A percentile compares a stretch with the other conserved stretches of the same genome.
phyloP scores from a whole-genome alignment of 2,329 filamentous ascomycete genomes.

The Coniochaeta sp. region DNA sequence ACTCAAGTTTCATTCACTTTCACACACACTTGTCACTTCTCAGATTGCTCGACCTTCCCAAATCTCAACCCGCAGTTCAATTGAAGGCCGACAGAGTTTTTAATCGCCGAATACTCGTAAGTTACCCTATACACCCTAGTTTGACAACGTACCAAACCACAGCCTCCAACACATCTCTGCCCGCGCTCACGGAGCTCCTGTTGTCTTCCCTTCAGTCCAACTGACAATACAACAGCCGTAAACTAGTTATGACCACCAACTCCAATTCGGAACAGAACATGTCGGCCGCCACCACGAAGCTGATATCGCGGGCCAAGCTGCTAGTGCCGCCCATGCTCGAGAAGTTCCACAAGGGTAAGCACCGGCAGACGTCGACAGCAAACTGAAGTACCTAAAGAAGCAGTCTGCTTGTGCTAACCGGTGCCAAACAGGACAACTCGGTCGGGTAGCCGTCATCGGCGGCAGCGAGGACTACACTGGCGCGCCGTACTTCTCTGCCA shows the following conservation, averaged over 20 bases:
- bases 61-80: no score
- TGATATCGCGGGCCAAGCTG: constrained; percentile 75
- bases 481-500: constrained; percentile 95
- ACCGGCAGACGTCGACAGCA: no score
- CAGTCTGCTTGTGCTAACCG: not conserved
- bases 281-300: constrained; percentile 64
- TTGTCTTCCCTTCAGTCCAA: not conserved
- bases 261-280: constrained; percentile 32
- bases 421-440: constrained; percentile 67
- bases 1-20: not conserved
- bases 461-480: constrained; percentile 96
- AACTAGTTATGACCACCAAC: not conserved
- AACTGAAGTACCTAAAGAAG: no score
- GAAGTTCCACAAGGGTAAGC: constrained; percentile 86
- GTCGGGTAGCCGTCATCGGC: constrained; percentile 86
- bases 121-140: not conserved
- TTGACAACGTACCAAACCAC: not conserved
- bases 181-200: not conserved
- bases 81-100: not conserved
- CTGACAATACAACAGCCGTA: constrained; percentile 7
- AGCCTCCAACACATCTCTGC: not conserved
- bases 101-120: not conserved
- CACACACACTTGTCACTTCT: not conserved
- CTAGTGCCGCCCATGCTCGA: constrained; percentile 94
- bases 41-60: no score